These are phyloP conservation scores for Lactarius pseudohatsudake DNA, from an alignment of 768 basidiomycete species.

Conservation along the genomic window DNA sequence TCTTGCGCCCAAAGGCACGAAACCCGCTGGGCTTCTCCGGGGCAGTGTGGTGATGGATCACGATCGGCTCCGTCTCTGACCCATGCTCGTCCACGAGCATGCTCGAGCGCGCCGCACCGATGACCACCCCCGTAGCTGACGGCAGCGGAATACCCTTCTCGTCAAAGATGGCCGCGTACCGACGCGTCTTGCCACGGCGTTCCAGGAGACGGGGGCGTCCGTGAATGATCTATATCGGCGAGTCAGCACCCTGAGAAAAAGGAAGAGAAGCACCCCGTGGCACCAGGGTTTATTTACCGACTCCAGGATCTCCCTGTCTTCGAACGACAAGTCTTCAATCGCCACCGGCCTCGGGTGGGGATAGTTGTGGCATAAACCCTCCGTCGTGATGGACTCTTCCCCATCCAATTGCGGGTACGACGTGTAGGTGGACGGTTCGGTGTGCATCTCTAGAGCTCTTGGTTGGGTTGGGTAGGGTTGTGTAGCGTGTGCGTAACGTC, in stretches of 20 bases:
- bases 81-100: constrained; percentile 14
- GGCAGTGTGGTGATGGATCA: constrained; percentile 8
- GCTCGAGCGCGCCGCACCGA: constrained; percentile 22
- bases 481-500: neutral
- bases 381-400: constrained; percentile 8
- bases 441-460: constrained; percentile 9
- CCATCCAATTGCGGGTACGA: constrained; percentile 17
- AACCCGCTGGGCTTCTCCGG: constrained; percentile 15
- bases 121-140: constrained; percentile 24
- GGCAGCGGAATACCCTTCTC: constrained; percentile 26
- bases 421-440: constrained; percentile 1
- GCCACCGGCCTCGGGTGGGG: constrained; percentile 17
- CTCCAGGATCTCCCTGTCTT: constrained; percentile 12
- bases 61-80: constrained; percentile 16
- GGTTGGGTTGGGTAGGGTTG: neutral
- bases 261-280: neutral
- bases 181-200: constrained; percentile 27
- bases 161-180: constrained; percentile 27
- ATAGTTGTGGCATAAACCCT: constrained; percentile 12
- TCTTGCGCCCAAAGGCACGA: constrained; percentile 21
- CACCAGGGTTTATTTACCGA: constrained; percentile 18
- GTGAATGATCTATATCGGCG: constrained; percentile 15
- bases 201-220: constrained; percentile 18
- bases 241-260: constrained; percentile 1
- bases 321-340: constrained; percentile 16